Base-by-base conservation (phyloP, 164 flowering plant species). In the Litsea cubeba region DNA sequence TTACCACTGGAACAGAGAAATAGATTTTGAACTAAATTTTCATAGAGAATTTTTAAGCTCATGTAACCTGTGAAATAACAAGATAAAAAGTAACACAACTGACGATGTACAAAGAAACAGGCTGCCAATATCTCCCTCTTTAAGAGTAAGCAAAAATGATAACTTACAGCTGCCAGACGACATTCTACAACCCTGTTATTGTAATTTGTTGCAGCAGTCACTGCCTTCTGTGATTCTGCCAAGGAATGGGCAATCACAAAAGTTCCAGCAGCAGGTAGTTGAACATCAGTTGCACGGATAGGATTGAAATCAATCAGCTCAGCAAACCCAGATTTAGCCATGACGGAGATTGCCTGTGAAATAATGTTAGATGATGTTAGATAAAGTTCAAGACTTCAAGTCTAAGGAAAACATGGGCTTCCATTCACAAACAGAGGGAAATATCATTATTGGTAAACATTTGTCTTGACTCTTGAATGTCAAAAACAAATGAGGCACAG, bases 101-200 rank as follows among this genome's bases (percentile, higher is more conserved):
- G 15, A n/a, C 3, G 5, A 23, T 24, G 15, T 24, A 64, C 15
- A 64, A 4, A 24, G 14, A 64, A 64, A 40, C 18, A 54, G 60
- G 3, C n/a, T 14, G 18, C n/a, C 60, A 15, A 54, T 5, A 54
- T 54, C n/a, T 17, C n/a, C 28, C 24, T 20, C 46, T 17, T 26
- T 57, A 24, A n/a, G 49, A 71, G 54, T 5, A 75, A 46, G 35
- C 6, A 63, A 46, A 60, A 60, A 15, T 17, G 64, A 54, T 1
- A 71, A 72, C 98, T 85, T 84, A 93, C 99, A 74, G 97, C 76
- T 76, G 99, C 97, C 57, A 96, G 85, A 58, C 94, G 92, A 73
- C 98, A 96, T 81, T 96, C 99, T 69, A 92, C 97, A 78, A 96
- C 99, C 71, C 97, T 83, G 79, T 96, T 94, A 79, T 96, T 96